Conservation (phyloP, 495 filamentous ascomycete species). For the Aspergillus avenaceus region DNA sequence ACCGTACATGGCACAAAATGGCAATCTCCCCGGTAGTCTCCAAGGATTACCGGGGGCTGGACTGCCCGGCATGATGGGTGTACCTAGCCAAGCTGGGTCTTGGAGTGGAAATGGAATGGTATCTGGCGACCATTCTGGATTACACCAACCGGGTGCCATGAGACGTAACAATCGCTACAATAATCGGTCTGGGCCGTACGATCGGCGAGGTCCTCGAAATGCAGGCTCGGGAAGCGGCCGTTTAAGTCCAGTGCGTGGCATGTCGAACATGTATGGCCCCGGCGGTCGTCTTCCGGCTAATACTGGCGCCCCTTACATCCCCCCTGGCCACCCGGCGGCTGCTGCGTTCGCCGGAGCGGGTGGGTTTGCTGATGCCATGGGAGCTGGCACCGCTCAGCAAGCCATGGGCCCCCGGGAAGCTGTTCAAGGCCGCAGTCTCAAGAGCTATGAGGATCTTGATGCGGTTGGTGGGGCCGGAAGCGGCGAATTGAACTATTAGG, state of each 20-base stretch:
- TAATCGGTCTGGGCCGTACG: constrained; percentile 55
- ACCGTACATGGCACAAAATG: constrained; percentile 32
- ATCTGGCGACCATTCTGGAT: constrained; percentile 30
- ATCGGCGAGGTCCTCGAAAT: constrained; percentile 45
- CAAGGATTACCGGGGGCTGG: constrained; percentile 21
- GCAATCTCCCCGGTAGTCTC: constrained; percentile 28
- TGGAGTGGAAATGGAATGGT: constrained; percentile 44
- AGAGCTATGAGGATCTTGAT: constrained; percentile 96
- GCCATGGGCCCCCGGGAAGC: constrained; percentile 79
- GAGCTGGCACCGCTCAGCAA: constrained; percentile 56
- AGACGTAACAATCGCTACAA: constrained; percentile 51
- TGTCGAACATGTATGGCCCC: constrained; percentile 31
- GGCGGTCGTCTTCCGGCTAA: constrained; percentile 35
- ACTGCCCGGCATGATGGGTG: constrained; percentile 54
- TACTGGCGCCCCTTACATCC: constrained; percentile 32
- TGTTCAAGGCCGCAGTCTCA: constrained; percentile 82
- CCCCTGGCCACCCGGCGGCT: constrained; percentile 40
- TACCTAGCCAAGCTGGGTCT: constrained; percentile 42
- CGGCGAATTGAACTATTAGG: constrained; percentile 61
- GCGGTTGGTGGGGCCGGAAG: constrained; percentile 55
- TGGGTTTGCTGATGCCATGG: constrained; percentile 44
- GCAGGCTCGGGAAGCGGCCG: constrained; percentile 27
- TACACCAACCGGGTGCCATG: constrained; percentile 56
- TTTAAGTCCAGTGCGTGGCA: constrained; percentile 39
- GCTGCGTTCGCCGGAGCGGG: constrained; percentile 36